These are phyloP conservation scores for Ceratobasidium sp. DNA, from an alignment of 1,284 basidiomycete species.

Conservation along the genomic window DNA sequence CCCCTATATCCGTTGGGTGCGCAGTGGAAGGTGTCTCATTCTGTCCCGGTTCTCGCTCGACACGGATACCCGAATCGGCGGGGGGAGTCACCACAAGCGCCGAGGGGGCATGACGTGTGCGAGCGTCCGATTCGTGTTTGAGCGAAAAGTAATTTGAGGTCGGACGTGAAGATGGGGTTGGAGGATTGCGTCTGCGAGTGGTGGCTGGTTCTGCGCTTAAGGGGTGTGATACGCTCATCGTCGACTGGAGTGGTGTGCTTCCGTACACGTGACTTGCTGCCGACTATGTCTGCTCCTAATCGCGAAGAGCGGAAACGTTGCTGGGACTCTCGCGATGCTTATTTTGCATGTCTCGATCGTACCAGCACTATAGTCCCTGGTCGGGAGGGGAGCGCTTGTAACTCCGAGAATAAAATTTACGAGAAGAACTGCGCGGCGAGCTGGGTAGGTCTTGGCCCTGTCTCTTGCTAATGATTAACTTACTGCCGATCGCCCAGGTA, in stretches of 20 bases:
- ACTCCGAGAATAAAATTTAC: constrained; percentile 66
- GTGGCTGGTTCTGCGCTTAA: constrained; percentile 34
- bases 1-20: constrained; percentile 35
- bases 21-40: constrained; percentile 50
- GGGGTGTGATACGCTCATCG: constrained; percentile 41
- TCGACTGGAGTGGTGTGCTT: constrained; percentile 1
- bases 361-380: constrained; percentile 76
- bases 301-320: constrained; percentile 60
- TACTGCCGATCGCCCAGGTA: constrained; percentile 64
- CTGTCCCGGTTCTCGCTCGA: constrained; percentile 58
- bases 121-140: constrained; percentile 69
- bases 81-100: constrained; percentile 12
- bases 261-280: constrained; percentile 34
- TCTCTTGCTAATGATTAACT: neutral
- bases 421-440: constrained; percentile 80
- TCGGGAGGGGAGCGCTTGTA: constrained; percentile 66
- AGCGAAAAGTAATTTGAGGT: constrained; percentile 69
- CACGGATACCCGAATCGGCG: constrained; percentile 16
- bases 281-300: constrained; percentile 46
- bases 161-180: constrained; percentile 48
- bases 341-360: constrained; percentile 80
- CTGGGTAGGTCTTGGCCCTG: constrained; percentile 71
- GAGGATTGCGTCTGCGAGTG: constrained; percentile 18
- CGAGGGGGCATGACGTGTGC: constrained; percentile 50
- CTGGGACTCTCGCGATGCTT: constrained; percentile 81